Evolutionary conservation across 768 basidiomycete genomes (phyloP), one percentile per base, ranked within the genome.

Genomic region (Coprinopsis sp.): DNA sequence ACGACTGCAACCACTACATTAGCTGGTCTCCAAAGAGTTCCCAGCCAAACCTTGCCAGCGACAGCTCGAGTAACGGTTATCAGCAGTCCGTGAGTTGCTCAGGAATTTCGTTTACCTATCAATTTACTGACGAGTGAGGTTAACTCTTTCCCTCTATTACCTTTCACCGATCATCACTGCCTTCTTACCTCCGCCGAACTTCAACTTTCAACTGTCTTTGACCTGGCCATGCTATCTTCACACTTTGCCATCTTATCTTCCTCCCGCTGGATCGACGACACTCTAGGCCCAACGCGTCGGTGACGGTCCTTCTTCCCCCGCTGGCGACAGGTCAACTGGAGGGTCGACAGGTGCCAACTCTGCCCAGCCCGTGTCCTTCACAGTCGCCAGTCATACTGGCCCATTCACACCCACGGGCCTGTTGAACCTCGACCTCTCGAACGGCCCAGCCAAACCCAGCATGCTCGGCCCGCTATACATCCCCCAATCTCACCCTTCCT

Each of bases 391-490:
- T 54, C 47, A 33, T 12, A 50, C 28, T 51, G 54, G 34, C 33
- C 51, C 16, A 50, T 58, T 18, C 34, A 36, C 12, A 7, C 14
- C 47, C 53, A 14, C 44, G 21, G 22, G 51, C 58, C 1, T 46
- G 33, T 29, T 4, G 33, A 47, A 28, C 42, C 42, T 6, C 21
- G 37, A 22, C 39, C 43, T 5, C 46, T 41, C 36, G 42, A 52
- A 6, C 46, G 46, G 47, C 51, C 21, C 55, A 60, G 37, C 53
- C 57, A 24, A 24, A 51, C 19, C 58, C 53, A 29, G 47, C 51
- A 18, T 34, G 49, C n/a, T 44, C 33, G 34, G 23, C 58, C 18
- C 30, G 36, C 23, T 58, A 19, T 62, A 58, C 46, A 55, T 60
- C 30, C 50, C 54, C 4, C 46, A 51, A 3, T 16, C 49, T 29